These are phyloP conservation scores for Rubia peregrina DNA, from an alignment of 305 asterid species.

Conservation along the genomic window DNA sequence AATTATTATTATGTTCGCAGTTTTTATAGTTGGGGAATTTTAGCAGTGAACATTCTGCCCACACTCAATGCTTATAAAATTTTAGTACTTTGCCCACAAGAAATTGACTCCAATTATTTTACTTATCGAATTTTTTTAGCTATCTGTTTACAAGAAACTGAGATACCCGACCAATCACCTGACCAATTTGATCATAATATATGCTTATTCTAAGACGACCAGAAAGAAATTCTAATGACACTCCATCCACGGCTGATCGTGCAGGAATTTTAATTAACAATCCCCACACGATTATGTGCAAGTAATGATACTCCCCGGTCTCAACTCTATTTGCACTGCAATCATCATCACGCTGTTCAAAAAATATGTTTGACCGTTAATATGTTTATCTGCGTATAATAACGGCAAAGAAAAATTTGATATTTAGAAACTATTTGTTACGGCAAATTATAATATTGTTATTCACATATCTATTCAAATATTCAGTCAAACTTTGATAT, in stretches of 20 bases:
- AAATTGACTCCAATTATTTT: conserved; percentile 7
- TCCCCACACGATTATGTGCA: conserved; percentile 5
- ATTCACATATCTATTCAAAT: too few species aligned
- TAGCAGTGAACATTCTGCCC: background rate
- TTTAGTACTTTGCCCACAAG: conserved; percentile 3
- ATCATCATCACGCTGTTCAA: too few species aligned
- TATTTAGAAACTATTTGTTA: too few species aligned
- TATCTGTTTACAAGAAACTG: background rate
- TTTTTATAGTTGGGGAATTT: background rate
- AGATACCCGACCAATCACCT: background rate
- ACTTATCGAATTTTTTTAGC: background rate
- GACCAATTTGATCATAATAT: background rate
- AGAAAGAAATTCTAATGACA: background rate
- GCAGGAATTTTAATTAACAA: background rate
- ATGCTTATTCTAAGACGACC: background rate
- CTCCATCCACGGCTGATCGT: background rate
- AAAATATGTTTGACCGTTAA: too few species aligned
- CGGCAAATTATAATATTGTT: too few species aligned
- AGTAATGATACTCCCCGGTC: too few species aligned
- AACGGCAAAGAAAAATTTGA: too few species aligned
- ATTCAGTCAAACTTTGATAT: too few species aligned
- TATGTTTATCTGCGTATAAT: too few species aligned
- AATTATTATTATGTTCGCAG: background rate
- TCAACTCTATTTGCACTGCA: too few species aligned
- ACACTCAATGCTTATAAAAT: background rate